Conservation (phyloP, 2,329 filamentous ascomycete genomes). For the Penicillium nordicum region DNA sequence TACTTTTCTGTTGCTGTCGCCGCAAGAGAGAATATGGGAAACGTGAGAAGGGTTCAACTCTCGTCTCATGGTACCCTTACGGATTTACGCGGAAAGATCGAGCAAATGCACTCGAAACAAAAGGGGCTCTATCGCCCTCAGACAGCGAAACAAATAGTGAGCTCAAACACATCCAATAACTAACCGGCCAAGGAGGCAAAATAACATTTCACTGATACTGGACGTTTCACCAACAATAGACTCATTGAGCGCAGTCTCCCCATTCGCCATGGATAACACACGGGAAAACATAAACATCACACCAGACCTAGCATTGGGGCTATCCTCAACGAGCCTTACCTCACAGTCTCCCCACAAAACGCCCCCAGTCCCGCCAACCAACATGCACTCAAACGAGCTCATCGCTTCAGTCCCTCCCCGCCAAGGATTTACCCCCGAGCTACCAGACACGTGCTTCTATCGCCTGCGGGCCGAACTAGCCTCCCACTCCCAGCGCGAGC, state of each 20-base stretch:
- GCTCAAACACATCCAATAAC: background rate
- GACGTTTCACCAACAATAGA: background rate
- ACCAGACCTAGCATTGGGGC: background rate
- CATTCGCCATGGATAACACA: background rate
- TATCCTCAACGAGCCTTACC: background rate
- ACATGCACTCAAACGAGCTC: background rate
- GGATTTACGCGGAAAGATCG: background rate
- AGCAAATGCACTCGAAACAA: background rate
- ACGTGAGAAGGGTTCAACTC: background rate
- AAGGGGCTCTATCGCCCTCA: background rate
- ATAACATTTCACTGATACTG: background rate
- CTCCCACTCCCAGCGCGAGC: slow-evolving; percentile 21
- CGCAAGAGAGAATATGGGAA: slow-evolving; percentile 12
- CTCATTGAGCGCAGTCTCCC: background rate
- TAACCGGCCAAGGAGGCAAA: background rate
- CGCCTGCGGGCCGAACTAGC: slow-evolving; percentile 27
- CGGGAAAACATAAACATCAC: background rate
- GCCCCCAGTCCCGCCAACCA: background rate
- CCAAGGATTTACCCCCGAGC: slow-evolving; percentile 19
- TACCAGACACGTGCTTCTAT: slow-evolving; percentile 30
- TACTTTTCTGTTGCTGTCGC: slow-evolving; percentile 18
- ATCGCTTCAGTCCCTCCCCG: background rate
- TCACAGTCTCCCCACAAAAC: background rate
- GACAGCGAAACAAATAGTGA: slow-evolving; percentile 3
- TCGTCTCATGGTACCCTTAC: slow-evolving; percentile 3